These are phyloP conservation scores for Fusarium duplospermum DNA, from an alignment of 2,329 filamentous ascomycete genomes.

Conservation along the genomic window DNA sequence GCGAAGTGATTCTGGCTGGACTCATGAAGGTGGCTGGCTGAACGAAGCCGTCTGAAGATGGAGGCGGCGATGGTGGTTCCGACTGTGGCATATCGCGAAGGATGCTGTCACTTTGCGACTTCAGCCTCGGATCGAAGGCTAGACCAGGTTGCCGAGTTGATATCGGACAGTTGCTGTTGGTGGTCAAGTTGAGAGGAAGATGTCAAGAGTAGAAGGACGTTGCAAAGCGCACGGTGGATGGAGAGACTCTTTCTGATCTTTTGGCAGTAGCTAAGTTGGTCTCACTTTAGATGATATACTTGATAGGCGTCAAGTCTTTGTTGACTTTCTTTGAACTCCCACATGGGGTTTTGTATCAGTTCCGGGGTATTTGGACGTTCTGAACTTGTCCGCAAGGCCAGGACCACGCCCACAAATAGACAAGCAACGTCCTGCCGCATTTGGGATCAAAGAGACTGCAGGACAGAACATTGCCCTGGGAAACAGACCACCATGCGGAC, in stretches of 20 bases:
- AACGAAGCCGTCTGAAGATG: constrained; percentile 46
- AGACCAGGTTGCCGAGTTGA: not conserved
- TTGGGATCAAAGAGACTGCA: constrained; percentile 32
- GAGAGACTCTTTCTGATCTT: constrained; percentile 25
- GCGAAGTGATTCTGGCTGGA: constrained; percentile 17
- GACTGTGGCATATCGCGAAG: constrained; percentile 51
- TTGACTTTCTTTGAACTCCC: constrained; percentile 41
- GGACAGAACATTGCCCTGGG: constrained; percentile 25
- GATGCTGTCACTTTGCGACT: constrained; percentile 7
- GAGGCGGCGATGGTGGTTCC: constrained; percentile 59
- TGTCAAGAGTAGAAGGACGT: not conserved
- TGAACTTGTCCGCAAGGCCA: constrained; percentile 33
- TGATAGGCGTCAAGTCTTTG: constrained; percentile 34
- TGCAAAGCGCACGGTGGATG: constrained; percentile 23
- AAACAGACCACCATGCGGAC: constrained; percentile 39
- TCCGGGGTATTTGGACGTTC: constrained; percentile 24
- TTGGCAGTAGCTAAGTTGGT: constrained; percentile 38
- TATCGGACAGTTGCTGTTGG: constrained; percentile 4
- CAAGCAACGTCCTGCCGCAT: constrained; percentile 40
- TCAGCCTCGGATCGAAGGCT: not conserved
- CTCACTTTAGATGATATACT: constrained; percentile 27
- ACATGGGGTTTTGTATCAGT: constrained; percentile 33
- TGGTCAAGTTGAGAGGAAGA: constrained; percentile 10
- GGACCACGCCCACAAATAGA: constrained; percentile 44
- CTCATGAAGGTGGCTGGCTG: constrained; percentile 29